Conservation (phyloP, 768 basidiomycete species). For the Agaricus subrufescens region DNA sequence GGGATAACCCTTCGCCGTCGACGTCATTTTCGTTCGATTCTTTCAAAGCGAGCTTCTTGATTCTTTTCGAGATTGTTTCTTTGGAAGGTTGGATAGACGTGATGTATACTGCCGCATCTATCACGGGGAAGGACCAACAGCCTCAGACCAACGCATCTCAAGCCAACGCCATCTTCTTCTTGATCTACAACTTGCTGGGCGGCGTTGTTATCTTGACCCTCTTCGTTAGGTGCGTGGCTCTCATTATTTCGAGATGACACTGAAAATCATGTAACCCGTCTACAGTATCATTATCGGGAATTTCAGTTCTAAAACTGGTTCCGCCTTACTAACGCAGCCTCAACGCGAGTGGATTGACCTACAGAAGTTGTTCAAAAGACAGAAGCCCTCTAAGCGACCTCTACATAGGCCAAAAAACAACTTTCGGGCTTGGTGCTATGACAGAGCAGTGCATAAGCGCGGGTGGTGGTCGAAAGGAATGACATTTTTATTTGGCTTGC, state of each 20-base stretch:
- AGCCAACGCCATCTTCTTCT: slow-evolving; percentile 85
- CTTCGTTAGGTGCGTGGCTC: slow-evolving; percentile 72
- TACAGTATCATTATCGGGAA: slow-evolving; percentile 92
- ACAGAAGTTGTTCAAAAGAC: slow-evolving; percentile 81
- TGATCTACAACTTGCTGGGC: slow-evolving; percentile 89
- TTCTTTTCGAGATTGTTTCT: slow-evolving; percentile 94
- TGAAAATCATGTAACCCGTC: slow-evolving; percentile 11
- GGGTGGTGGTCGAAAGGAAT: slow-evolving; percentile 88
- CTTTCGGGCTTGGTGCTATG: slow-evolving; percentile 83
- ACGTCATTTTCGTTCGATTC: slow-evolving; percentile 88
- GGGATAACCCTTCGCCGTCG: slow-evolving; percentile 81
- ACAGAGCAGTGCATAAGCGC: slow-evolving; percentile 85
- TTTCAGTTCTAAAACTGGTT: slow-evolving; percentile 83
- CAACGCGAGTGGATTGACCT: slow-evolving; percentile 95
- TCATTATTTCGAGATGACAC: not conserved
- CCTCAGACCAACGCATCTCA: slow-evolving; percentile 70
- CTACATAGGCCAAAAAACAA: slow-evolving; percentile 46
- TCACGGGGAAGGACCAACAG: slow-evolving; percentile 66
- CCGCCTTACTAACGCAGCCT: slow-evolving; percentile 78
- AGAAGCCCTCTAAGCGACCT: slow-evolving; percentile 83
- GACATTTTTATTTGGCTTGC: slow-evolving; percentile 74
- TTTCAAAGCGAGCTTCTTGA: slow-evolving; percentile 78
- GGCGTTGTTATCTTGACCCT: slow-evolving; percentile 86
- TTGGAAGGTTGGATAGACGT: slow-evolving; percentile 98
- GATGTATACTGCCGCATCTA: slow-evolving; percentile 74